phyloP scores from a whole-genome alignment of 345 rosid genomes.

The Eucalyptus pauciflora region DNA sequence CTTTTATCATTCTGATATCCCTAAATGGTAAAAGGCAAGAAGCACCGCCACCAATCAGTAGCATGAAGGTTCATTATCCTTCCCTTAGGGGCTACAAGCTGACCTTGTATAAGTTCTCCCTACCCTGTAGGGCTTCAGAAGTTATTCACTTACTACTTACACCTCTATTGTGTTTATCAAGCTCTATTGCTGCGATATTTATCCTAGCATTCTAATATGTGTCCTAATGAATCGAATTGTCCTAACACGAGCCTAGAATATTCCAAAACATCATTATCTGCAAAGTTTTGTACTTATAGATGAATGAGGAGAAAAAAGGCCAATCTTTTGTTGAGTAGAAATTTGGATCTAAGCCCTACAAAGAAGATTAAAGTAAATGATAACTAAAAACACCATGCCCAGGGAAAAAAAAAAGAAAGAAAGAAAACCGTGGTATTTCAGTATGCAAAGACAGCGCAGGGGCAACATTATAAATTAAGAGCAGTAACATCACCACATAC shows the following conservation, averaged over 20 bases:
- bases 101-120: not conserved
- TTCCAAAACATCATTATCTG: no score
- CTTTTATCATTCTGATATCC: not conserved
- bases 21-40: not conserved
- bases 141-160: not conserved
- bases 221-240: not conserved
- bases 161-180: not conserved
- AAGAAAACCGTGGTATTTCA: no score
- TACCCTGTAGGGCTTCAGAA: not conserved
- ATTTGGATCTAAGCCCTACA: no score
- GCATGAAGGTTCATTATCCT: not conserved
- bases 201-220: not conserved
- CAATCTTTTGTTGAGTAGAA: no score
- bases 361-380: no score
- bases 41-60: not conserved
- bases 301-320: no score
- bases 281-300: no score
- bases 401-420: no score
- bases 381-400: no score
- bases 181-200: not conserved
- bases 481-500: constrained; percentile 3
- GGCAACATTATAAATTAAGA: no score
- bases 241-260: not conserved
- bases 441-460: no score
- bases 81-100: not conserved